Conservation (phyloP, 208 protist species). For the Trypanosoma avium region DNA sequence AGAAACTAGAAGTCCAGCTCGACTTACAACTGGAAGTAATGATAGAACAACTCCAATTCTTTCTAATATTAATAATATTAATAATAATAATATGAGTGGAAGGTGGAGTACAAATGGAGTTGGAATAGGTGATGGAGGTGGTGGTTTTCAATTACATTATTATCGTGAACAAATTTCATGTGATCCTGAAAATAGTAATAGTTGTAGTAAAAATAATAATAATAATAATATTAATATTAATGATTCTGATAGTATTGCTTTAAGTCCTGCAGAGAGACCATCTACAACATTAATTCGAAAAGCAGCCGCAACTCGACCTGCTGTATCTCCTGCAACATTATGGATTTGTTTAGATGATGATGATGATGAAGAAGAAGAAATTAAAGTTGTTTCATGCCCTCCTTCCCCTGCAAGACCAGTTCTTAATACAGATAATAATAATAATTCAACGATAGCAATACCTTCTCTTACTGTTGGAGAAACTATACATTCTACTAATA, state of each 20-base stretch:
- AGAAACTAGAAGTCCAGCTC: no score
- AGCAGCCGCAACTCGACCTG: slow-evolving; percentile 55
- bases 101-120: no score
- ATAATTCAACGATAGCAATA: no score
- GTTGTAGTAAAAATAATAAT: not conserved
- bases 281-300: slow-evolving; percentile 57
- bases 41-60: slow-evolving; percentile 3
- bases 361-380: slow-evolving; percentile 46
- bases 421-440: not conserved
- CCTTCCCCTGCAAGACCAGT: not conserved
- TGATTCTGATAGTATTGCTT: slow-evolving; percentile 4
- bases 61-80: not conserved
- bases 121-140: no score
- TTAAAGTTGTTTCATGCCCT: slow-evolving; percentile 8
- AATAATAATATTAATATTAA: not conserved
- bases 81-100: no score
- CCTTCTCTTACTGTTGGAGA: not conserved
- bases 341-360: slow-evolving; percentile 80
- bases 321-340: slow-evolving; percentile 53
- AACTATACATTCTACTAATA: not conserved
- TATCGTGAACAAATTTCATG: not conserved
- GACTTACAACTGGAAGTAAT: no score
- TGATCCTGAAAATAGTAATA: not conserved
- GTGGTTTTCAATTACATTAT: not conserved
- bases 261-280: slow-evolving; percentile 24